These are phyloP conservation scores for Oryza australiensis DNA, from an alignment of 176 grass and related monocot species.

Conservation along the genomic window DNA sequence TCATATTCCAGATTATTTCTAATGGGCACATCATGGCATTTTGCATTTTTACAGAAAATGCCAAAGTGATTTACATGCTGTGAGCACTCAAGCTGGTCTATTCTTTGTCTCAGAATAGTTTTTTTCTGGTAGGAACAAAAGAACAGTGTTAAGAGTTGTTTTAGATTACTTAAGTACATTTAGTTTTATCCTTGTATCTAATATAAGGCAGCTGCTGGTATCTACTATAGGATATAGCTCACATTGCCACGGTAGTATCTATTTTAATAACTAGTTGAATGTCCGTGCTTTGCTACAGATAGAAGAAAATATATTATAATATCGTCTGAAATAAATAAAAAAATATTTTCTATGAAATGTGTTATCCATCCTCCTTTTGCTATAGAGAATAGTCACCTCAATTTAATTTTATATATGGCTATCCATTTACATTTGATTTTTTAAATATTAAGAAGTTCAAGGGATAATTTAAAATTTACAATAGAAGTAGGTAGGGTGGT, in stretches of 20 bases:
- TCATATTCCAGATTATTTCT: background rate
- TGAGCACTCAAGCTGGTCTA: background rate
- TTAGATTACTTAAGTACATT: constrained; percentile 4
- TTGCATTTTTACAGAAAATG: background rate
- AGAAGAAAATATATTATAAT: too few relatives aligned
- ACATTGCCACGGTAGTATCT: background rate
- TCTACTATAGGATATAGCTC: background rate
- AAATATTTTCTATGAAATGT: too few relatives aligned
- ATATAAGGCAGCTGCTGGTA: background rate
- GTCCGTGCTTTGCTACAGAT: too few relatives aligned
- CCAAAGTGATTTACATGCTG: background rate
- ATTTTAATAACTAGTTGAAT: background rate
- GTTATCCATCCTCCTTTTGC: too few relatives aligned
- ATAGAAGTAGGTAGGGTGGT: too few relatives aligned
- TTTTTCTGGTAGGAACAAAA: background rate
- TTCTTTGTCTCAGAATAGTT: background rate
- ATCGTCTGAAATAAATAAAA: too few relatives aligned
- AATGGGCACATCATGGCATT: background rate
- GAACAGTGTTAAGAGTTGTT: background rate
- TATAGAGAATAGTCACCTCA: too few relatives aligned
- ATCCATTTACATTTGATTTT: too few relatives aligned
- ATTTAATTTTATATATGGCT: too few relatives aligned
- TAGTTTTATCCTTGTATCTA: background rate
- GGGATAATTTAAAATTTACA: too few relatives aligned
- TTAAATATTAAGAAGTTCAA: too few relatives aligned